Conservation (phyloP, 208 protist species). For the Trypanosoma conorhini region DNA sequence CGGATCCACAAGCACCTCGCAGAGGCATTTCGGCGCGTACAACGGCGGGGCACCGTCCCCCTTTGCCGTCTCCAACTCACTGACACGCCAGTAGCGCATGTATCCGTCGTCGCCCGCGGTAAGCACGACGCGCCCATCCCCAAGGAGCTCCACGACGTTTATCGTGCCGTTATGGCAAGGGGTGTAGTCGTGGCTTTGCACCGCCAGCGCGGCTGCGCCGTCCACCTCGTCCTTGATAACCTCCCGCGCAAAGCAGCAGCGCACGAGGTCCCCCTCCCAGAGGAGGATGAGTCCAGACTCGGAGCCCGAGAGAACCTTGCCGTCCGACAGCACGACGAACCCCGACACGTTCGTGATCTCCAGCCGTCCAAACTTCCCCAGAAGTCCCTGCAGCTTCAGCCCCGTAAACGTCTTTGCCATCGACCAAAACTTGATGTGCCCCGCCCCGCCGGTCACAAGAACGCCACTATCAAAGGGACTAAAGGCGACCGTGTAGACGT, state of each 20-base stretch:
- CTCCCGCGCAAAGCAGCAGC: conserved; percentile 87
- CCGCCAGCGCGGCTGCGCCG: conserved; percentile 35
- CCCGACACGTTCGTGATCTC: conserved; percentile 96
- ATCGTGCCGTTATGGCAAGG: conserved; percentile 90
- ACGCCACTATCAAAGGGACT: conserved; percentile 90
- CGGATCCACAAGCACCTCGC: conserved; percentile 57
- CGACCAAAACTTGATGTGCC: conserved; percentile 98
- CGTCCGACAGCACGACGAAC: conserved; percentile 93
- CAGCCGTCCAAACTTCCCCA: conserved; percentile 98
- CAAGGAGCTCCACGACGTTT: conserved; percentile 84
- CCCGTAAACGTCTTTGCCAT: conserved; percentile 99
- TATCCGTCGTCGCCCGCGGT: conserved; percentile 96
- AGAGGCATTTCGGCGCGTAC: conserved; percentile 78
- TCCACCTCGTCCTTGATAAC: conserved; percentile 25
- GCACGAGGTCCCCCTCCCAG: conserved; percentile 97
- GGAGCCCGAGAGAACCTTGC: conserved; percentile 95
- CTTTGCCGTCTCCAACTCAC: conserved; percentile 92
- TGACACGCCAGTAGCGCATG: conserved; percentile 94
- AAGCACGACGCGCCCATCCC: conserved; percentile 74
- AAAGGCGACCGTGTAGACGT: conserved; percentile 94
- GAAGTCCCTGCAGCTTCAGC: conserved; percentile 95
- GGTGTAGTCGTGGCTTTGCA: conserved; percentile 34
- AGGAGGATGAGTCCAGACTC: conserved; percentile 95
- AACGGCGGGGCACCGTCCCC: conserved; percentile 73
- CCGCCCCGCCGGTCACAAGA: conserved; percentile 93